These are phyloP conservation scores for Eucalyptus sp. DNA, from an alignment of 345 rosid species.

Conservation along the genomic window DNA sequence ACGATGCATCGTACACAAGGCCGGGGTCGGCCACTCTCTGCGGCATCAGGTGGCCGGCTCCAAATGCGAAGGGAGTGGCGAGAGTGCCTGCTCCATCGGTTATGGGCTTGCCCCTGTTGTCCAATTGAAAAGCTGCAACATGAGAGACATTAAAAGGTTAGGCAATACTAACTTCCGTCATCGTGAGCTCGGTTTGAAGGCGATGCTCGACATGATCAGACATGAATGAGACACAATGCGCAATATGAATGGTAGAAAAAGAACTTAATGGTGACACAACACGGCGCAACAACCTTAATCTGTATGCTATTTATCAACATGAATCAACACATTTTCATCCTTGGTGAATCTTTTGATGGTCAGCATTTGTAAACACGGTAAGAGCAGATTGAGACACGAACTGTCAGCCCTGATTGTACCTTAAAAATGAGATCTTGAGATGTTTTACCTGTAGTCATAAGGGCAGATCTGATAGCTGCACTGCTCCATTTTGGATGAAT, in stretches of 20 bases:
- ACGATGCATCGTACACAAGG: conserved; percentile 61
- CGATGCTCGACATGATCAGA: not conserved
- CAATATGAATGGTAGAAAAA: not conserved
- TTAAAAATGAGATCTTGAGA: not conserved
- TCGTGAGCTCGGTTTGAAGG: not conserved
- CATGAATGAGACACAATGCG: not conserved
- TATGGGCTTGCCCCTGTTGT: conserved; percentile 34
- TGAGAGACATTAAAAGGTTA: not conserved
- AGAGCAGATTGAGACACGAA: not conserved
- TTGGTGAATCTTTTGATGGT: not conserved
- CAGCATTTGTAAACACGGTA: not conserved
- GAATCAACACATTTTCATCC: not conserved
- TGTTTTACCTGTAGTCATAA: conserved; percentile 42
- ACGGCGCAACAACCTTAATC: not conserved
- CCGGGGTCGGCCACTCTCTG: conserved; percentile 67
- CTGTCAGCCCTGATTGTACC: not conserved
- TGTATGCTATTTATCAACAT: not conserved
- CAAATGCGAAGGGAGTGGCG: conserved; percentile 49
- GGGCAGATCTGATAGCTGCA: conserved; percentile 82
- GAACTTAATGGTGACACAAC: not conserved
- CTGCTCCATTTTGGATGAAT: conserved; percentile 73
- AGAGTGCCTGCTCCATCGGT: conserved; percentile 20
- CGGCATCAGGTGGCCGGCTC: conserved; percentile 64
- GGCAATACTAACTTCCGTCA: not conserved
- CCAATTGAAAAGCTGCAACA: conserved; percentile 33